phyloP scores from a whole-genome alignment of 495 filamentous ascomycete species.

The Neurospora discreta region DNA sequence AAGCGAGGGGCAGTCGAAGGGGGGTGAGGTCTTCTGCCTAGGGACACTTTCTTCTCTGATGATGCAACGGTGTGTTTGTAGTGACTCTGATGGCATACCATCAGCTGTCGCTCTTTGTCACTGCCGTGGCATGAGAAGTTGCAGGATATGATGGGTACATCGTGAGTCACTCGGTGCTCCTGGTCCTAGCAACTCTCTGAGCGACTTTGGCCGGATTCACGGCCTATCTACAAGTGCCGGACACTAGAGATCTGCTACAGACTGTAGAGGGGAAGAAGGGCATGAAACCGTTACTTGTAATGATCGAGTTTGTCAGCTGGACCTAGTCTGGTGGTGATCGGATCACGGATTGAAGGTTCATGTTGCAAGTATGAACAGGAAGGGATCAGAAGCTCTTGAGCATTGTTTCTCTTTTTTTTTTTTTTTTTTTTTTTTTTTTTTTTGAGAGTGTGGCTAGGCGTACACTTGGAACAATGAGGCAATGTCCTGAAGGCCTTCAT shows the following conservation, averaged over 20 bases:
- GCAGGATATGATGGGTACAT: not conserved
- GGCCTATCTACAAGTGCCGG: not conserved
- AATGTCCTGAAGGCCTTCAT: too few relatives aligned
- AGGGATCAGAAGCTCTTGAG: too few relatives aligned
- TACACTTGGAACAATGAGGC: too few relatives aligned
- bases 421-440: too few relatives aligned
- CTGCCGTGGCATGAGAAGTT: not conserved
- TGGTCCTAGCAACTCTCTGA: not conserved
- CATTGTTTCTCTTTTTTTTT: too few relatives aligned
- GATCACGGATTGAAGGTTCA: too few relatives aligned
- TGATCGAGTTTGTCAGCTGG: not conserved
- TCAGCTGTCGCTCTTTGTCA: not conserved
- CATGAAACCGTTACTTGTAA: not conserved
- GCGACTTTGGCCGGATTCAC: not conserved
- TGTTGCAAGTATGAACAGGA: too few relatives aligned
- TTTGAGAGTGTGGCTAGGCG: too few relatives aligned
- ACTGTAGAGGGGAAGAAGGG: not conserved
- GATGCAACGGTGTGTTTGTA: not conserved
- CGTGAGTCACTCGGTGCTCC: not conserved
- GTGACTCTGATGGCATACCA: not conserved
- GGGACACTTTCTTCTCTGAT: not conserved
- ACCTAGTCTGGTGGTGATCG: not conserved
- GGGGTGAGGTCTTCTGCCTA: not conserved
- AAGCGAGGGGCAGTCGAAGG: not conserved
- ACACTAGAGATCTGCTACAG: not conserved